Conservation (phyloP, 768 basidiomycete genomes). For the Mycena epipterygia region DNA sequence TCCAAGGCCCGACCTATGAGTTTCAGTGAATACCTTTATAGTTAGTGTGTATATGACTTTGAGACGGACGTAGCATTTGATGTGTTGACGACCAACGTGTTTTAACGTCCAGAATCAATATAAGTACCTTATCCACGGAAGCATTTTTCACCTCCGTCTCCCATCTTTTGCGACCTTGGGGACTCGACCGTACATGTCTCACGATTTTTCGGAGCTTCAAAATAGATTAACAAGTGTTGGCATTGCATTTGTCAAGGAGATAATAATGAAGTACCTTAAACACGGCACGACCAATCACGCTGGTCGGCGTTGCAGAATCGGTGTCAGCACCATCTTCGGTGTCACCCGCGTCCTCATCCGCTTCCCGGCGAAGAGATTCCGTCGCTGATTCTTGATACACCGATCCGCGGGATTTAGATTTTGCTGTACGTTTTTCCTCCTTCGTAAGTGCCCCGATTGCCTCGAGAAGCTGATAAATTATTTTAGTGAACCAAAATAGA, state of each 20-base stretch:
- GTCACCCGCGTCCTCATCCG: neutral
- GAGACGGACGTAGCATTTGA: slow-evolving; percentile 17
- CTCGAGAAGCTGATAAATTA: slow-evolving; percentile 21
- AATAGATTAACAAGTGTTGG: neutral
- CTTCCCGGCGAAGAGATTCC: neutral
- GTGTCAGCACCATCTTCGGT: neutral
- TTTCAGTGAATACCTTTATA: neutral
- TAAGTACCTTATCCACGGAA: neutral
- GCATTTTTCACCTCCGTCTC: neutral
- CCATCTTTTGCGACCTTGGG: slow-evolving; percentile 22
- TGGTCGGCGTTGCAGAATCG: neutral
- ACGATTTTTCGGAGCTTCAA: slow-evolving; percentile 25
- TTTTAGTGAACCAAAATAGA: neutral
- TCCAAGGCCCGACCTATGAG: slow-evolving; percentile 42
- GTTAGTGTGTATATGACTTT: neutral
- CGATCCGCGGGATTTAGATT: neutral
- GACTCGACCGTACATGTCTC: slow-evolving; percentile 24
- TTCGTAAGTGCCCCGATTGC: slow-evolving; percentile 23
- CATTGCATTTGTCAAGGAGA: neutral
- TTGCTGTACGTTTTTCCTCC: neutral
- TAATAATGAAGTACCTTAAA: neutral
- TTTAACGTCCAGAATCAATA: slow-evolving; percentile 13
- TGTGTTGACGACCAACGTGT: slow-evolving; percentile 21
- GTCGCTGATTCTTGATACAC: slow-evolving; percentile 26
- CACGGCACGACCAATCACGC: neutral